phyloP scores from a whole-genome alignment of 192 early-diverging fungal species.

The Gonapodya prolifera region DNA sequence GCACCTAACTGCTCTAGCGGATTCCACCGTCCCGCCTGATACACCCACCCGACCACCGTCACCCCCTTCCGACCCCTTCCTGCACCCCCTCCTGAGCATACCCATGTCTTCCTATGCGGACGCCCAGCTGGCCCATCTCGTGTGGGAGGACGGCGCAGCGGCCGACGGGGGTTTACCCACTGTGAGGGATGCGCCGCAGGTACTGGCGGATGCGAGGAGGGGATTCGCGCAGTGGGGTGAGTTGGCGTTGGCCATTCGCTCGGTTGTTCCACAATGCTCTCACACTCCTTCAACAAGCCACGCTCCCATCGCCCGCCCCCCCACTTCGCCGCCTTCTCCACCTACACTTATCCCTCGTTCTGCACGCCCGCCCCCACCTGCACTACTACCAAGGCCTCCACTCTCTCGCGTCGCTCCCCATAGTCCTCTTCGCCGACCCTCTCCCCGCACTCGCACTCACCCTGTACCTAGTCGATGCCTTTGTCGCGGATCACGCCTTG shows the following conservation, averaged over 20 bases:
- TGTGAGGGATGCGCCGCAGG: neutral
- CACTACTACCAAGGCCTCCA: neutral
- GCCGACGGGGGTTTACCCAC: no score
- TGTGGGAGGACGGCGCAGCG: neutral
- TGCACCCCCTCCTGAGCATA: neutral
- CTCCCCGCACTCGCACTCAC: neutral
- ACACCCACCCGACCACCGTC: neutral
- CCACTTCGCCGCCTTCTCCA: neutral
- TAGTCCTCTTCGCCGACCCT: neutral
- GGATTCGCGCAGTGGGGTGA: neutral
- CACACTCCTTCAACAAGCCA: neutral
- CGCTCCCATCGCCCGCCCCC: neutral
- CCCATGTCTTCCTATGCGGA: neutral
- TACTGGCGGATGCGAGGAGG: neutral
- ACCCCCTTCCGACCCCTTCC: neutral
- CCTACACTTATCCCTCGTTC: neutral
- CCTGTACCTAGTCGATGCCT: neutral
- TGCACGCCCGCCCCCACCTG: neutral
- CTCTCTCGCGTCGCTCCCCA: neutral
- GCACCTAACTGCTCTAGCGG: neutral
- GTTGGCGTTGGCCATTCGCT: no score
- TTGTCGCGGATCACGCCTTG: neutral
- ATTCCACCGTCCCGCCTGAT: neutral
- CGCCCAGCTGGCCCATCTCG: neutral
- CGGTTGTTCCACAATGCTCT: no score